Percentiles rank a stretch among this genome's conserved stretches.
phyloP scores from a whole-genome alignment of 257 asterid species.

The Nicotiana tomentosiformis region DNA sequence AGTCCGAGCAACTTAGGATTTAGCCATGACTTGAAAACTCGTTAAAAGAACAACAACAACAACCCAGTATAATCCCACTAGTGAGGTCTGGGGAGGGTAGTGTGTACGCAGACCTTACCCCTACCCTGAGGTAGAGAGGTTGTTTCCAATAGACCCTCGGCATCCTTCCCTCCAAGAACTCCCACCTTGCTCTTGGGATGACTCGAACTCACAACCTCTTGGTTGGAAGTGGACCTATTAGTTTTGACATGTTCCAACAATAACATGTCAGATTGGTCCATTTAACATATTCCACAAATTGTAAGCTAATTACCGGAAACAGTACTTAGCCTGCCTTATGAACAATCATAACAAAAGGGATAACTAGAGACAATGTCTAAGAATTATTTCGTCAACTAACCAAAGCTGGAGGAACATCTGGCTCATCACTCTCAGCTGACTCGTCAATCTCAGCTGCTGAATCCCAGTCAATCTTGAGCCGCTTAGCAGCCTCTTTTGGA shows the following conservation, averaged over 20 bases:
- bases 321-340: neutral
- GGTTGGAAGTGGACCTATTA: neutral
- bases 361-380: constrained; percentile 3
- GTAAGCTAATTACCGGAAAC: neutral
- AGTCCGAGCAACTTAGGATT: too few relatives aligned
- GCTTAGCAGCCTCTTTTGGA: constrained; percentile 77
- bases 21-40: neutral
- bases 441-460: constrained; percentile 86
- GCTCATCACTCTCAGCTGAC: constrained; percentile 42
- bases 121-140: too few relatives aligned
- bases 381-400: constrained; percentile 28
- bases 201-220: too few relatives aligned
- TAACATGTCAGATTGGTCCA: neutral
- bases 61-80: too few relatives aligned
- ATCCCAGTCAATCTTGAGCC: constrained; percentile 93
- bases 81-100: too few relatives aligned
- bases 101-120: too few relatives aligned
- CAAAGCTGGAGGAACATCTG: constrained; percentile 75
- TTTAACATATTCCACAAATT: neutral
- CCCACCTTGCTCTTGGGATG: too few relatives aligned
- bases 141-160: too few relatives aligned
- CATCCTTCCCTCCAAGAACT: too few relatives aligned
- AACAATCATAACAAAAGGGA: neutral
- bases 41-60: neutral
- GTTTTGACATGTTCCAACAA: neutral